These are phyloP conservation scores for Aspergillus sergii DNA, from an alignment of 2,329 filamentous ascomycete genomes.

Conservation along the genomic window DNA sequence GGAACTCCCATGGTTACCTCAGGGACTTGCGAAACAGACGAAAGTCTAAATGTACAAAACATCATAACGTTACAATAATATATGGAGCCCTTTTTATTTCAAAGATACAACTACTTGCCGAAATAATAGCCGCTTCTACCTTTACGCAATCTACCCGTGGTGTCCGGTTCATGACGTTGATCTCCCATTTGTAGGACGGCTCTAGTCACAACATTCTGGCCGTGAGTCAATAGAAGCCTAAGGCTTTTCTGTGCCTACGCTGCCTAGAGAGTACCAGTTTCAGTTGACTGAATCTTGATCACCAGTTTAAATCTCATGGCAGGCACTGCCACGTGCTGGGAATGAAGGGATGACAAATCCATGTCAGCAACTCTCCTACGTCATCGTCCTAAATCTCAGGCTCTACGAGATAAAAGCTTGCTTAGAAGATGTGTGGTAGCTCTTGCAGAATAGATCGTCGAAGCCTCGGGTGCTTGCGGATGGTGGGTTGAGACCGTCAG, in stretches of 20 bases:
- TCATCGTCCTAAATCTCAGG: not conserved
- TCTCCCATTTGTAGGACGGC: not conserved
- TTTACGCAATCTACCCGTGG: not conserved
- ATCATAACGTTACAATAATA: constrained; percentile 5
- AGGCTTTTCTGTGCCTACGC: not conserved
- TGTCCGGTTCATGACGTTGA: not conserved
- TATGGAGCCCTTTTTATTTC: not conserved
- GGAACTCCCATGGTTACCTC: not conserved
- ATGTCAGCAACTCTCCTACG: not conserved
- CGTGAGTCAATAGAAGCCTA: not conserved
- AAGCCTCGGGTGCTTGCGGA: constrained; percentile 1
- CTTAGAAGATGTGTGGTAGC: not conserved
- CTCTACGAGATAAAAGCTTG: not conserved
- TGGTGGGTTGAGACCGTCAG: not conserved
- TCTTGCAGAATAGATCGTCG: not conserved
- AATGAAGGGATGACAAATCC: not conserved
- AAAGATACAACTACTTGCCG: not conserved
- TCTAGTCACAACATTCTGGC: not conserved
- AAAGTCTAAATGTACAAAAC: not conserved
- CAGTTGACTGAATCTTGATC: not conserved
- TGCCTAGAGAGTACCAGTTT: no score
- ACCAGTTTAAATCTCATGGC: not conserved
- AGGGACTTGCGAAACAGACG: not conserved
- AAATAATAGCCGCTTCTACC: not conserved
- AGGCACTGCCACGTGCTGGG: not conserved